These are phyloP conservation scores for Talaromyces islandicus DNA, from an alignment of 2,329 filamentous ascomycete species.

Conservation along the genomic window DNA sequence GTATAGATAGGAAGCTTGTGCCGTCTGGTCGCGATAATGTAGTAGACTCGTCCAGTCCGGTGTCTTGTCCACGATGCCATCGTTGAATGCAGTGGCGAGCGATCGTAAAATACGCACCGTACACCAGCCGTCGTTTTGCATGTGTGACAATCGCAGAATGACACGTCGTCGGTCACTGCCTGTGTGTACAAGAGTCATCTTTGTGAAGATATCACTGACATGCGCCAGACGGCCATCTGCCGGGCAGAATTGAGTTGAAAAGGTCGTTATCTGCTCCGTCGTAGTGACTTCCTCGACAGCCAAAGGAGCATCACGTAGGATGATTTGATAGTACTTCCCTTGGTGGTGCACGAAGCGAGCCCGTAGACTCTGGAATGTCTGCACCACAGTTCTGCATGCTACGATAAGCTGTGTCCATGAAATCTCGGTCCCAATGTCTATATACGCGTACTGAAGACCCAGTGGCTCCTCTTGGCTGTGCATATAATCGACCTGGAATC, in stretches of 20 bases:
- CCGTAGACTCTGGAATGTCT: neutral
- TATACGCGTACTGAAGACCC: slow-evolving; percentile 2
- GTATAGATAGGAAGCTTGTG: neutral
- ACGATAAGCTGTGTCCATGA: neutral
- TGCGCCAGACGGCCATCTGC: neutral
- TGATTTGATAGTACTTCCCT: neutral
- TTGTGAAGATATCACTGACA: neutral
- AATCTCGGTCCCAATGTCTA: neutral
- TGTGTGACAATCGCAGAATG: neutral
- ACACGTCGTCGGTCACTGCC: neutral
- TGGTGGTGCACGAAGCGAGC: neutral
- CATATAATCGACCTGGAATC: slow-evolving; percentile 4
- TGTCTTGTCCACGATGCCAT: neutral
- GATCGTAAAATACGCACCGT: neutral
- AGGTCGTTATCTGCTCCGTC: neutral
- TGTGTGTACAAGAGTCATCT: neutral
- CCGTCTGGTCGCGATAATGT: neutral
- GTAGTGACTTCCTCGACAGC: neutral
- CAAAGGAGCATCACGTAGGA: neutral
- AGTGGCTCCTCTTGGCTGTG: neutral
- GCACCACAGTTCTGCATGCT: neutral
- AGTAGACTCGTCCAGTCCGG: neutral
- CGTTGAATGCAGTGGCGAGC: neutral
- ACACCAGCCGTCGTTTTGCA: slow-evolving; percentile 2
- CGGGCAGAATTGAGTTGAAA: neutral